Percentiles rank a stretch among this genome's conserved stretches.
These are phyloP conservation scores for Lachnellula willkommii DNA, from an alignment of 2,329 filamentous ascomycete genomes.

Conservation along the genomic window DNA sequence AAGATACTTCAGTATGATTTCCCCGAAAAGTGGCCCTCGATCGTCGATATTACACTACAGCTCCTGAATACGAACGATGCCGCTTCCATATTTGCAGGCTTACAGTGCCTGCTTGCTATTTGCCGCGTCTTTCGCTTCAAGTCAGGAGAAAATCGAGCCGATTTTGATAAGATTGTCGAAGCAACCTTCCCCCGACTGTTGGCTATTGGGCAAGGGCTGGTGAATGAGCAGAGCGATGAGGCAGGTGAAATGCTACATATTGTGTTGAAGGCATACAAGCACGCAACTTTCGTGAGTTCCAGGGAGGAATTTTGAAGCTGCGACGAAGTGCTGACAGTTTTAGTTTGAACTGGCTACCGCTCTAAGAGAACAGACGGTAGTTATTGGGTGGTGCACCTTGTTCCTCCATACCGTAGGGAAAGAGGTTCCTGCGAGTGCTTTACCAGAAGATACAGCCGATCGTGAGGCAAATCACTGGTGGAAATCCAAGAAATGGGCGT, in stretches of 20 bases:
- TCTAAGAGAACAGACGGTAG: slow-evolving; percentile 73
- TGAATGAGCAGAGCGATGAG: slow-evolving; percentile 87
- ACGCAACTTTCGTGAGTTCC: slow-evolving; percentile 81
- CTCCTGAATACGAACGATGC: slow-evolving; percentile 83
- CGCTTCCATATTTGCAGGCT: slow-evolving; percentile 80
- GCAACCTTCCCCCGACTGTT: slow-evolving; percentile 84
- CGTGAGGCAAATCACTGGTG: slow-evolving; percentile 96
- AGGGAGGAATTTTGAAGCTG: slow-evolving; percentile 13
- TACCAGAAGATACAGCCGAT: slow-evolving; percentile 74
- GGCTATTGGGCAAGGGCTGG: slow-evolving; percentile 78
- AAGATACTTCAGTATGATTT: slow-evolving; percentile 96
- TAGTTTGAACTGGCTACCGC: slow-evolving; percentile 81
- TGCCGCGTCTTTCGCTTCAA: slow-evolving; percentile 96
- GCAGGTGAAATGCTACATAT: slow-evolving; percentile 95
- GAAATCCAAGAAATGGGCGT: slow-evolving; percentile 99
- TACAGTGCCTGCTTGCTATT: slow-evolving; percentile 90
- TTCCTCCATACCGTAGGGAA: slow-evolving; percentile 90
- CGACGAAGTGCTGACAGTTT: slow-evolving; percentile 29
- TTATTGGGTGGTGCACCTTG: slow-evolving; percentile 92
- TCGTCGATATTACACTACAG: slow-evolving; percentile 87
- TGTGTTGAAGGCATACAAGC: slow-evolving; percentile 94
- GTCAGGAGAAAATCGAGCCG: slow-evolving; percentile 67
- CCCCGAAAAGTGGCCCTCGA: slow-evolving; percentile 87
- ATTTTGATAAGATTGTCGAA: slow-evolving; percentile 93
- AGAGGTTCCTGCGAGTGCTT: slow-evolving; percentile 68